Evolutionary conservation across 257 asterid species (phyloP).

Genomic region (Ligustrum vulgare): DNA sequence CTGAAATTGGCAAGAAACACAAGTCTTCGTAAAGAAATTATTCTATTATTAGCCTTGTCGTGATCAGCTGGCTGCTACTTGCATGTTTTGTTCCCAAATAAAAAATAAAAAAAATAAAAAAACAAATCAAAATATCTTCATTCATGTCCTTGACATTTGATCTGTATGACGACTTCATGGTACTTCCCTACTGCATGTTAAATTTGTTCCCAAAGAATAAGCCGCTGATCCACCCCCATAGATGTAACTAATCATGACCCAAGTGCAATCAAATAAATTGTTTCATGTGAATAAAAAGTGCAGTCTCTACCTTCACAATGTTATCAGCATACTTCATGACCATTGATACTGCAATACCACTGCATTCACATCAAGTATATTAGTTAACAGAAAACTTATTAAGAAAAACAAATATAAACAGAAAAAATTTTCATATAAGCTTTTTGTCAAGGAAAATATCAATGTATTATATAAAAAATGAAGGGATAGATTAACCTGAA

Average conservation of each 20-base stretch:
- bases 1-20: not conserved
- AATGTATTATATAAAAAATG: not conserved
- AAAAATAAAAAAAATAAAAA: not conserved
- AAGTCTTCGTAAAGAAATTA: not conserved
- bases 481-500: not conserved
- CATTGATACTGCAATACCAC: slow-evolving; percentile 99
- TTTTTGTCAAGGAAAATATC: not conserved
- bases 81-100: not conserved
- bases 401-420: not conserved
- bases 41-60: not conserved
- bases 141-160: not conserved
- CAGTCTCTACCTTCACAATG: slow-evolving; percentile 80
- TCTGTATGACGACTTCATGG: not conserved
- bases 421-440: not conserved
- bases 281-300: slow-evolving; percentile 10
- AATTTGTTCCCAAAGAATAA: not conserved
- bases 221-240: slow-evolving; percentile 1
- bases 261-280: slow-evolving; percentile 6
- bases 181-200: not conserved
- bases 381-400: not conserved
- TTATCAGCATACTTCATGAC: slow-evolving; percentile 99
- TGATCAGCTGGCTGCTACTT: slow-evolving; percentile 4
- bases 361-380: slow-evolving; percentile 36
- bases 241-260: slow-evolving; percentile 8
- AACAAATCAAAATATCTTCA: slow-evolving; percentile 8